A percentile compares a stretch with the other conserved stretches of the same genome.
Conservation (phyloP, 139 green algal genomes). For the Spirogloea muscicola region DNA sequence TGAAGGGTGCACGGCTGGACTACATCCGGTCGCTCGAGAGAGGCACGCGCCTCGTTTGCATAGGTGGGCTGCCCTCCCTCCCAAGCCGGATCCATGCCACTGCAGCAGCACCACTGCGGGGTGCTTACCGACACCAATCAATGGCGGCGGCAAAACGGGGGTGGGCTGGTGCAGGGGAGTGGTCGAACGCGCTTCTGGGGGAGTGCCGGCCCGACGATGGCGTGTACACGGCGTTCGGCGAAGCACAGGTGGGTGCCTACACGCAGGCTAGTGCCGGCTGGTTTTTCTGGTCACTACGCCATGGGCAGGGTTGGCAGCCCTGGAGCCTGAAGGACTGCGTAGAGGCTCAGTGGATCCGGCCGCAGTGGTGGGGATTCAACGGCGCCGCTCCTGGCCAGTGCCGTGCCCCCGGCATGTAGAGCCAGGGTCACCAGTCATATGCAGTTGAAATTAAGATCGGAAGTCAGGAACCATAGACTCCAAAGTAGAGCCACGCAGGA, state of each 20-base stretch:
- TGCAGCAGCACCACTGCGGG: too few relatives aligned
- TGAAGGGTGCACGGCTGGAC: background rate
- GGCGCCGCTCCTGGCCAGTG: too few relatives aligned
- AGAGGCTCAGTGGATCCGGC: background rate
- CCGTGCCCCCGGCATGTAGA: too few relatives aligned
- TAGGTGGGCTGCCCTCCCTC: conserved; percentile 11
- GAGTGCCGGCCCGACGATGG: background rate
- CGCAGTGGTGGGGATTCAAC: conserved; percentile 9
- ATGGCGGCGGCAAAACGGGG: background rate
- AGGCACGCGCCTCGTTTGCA: conserved; percentile 17
- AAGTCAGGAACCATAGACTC: too few relatives aligned
- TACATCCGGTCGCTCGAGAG: background rate
- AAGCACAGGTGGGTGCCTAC: conserved; percentile 6
- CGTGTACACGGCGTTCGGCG: background rate
- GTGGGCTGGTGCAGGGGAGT: conserved; percentile 8
- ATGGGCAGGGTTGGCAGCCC: conserved; percentile 5
- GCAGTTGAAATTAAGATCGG: too few relatives aligned
- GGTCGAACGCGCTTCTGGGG: background rate
- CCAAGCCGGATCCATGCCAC: background rate
- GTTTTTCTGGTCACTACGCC: conserved; percentile 12
- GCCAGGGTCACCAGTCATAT: too few relatives aligned
- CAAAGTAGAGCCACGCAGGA: too few relatives aligned
- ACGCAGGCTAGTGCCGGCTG: background rate
- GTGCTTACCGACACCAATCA: background rate
- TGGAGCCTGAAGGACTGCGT: conserved; percentile 9